A percentile compares a stretch with the other conserved stretches of the same genome.
phyloP scores from a whole-genome alignment of 2,329 filamentous ascomycete species.

The Seiridium cupressi region DNA sequence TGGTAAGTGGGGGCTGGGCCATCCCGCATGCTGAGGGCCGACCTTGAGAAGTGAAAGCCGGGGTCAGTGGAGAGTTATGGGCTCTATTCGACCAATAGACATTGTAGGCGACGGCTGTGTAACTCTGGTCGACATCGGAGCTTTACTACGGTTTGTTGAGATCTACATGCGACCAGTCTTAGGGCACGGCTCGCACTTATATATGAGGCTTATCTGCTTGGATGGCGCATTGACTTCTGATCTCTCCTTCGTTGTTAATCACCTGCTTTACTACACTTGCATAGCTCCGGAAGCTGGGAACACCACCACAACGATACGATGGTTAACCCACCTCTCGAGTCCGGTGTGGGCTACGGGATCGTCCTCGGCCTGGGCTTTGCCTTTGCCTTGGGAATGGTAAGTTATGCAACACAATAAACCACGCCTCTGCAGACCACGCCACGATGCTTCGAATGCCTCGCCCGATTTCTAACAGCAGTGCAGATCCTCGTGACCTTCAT shows the following conservation, averaged over 20 bases:
- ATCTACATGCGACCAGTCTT: background rate
- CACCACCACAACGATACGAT: conserved; percentile 15
- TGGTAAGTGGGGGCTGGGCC: conserved; percentile 15
- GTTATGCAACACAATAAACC: conserved; percentile 5
- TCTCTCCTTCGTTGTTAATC: too few species aligned
- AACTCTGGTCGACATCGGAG: conserved; percentile 9
- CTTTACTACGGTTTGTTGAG: background rate
- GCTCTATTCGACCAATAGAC: background rate
- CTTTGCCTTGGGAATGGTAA: conserved; percentile 70
- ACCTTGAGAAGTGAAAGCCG: conserved; percentile 12
- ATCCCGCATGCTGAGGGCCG: conserved; percentile 12
- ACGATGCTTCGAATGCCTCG: conserved; percentile 64
- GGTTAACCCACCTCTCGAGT: conserved; percentile 40
- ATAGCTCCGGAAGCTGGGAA: background rate
- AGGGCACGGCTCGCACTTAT: background rate
- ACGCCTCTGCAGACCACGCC: background rate
- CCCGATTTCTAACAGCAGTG: conserved; percentile 21
- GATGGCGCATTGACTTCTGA: background rate
- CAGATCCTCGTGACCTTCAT: conserved; percentile 28
- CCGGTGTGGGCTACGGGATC: conserved; percentile 75
- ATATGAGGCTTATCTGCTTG: background rate
- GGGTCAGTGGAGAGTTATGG: background rate
- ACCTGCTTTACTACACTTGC: background rate
- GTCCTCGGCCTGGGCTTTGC: conserved; percentile 71
- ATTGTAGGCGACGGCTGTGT: background rate